phyloP scores from a whole-genome alignment of 768 basidiomycete genomes.

The Leccinum variicolor region DNA sequence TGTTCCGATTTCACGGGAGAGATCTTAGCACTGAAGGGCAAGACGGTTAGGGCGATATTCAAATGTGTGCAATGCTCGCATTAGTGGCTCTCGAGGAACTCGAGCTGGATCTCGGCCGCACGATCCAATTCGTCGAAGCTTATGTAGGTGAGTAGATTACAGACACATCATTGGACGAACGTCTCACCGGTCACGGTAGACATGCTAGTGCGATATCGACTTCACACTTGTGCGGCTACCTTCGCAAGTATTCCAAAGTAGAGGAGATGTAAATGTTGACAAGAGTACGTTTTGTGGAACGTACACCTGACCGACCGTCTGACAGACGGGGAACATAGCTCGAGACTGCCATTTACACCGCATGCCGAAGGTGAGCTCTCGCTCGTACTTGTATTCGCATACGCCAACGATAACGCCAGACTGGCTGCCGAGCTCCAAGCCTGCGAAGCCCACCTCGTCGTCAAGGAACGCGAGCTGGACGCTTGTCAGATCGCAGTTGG shows the following conservation, averaged over 20 bases:
- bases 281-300: slow-evolving; percentile 37
- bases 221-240: slow-evolving; percentile 71
- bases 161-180: not conserved
- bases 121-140: slow-evolving; percentile 58
- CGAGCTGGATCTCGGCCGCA: slow-evolving; percentile 40
- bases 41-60: slow-evolving; percentile 62
- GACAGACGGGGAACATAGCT: slow-evolving; percentile 44
- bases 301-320: not conserved
- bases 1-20: not conserved
- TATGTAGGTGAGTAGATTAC: slow-evolving; percentile 59
- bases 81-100: slow-evolving; percentile 62
- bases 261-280: slow-evolving; percentile 53
- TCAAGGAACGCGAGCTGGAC: no score
- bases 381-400: no score
- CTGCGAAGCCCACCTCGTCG: no score
- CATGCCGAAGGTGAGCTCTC: slow-evolving; percentile 55
- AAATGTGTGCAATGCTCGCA: slow-evolving; percentile 73
- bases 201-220: slow-evolving; percentile 53
- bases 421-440: no score
- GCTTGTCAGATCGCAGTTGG: no score
- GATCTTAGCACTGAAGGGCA: not conserved
- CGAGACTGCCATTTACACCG: slow-evolving; percentile 67
- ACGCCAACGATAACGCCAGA: no score
- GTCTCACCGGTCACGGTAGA: slow-evolving; percentile 39
- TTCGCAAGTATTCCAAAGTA: slow-evolving; percentile 59